Base-by-base conservation (phyloP, 805 yeast genomes). In the Schwanniomyces polymorphus region DNA sequence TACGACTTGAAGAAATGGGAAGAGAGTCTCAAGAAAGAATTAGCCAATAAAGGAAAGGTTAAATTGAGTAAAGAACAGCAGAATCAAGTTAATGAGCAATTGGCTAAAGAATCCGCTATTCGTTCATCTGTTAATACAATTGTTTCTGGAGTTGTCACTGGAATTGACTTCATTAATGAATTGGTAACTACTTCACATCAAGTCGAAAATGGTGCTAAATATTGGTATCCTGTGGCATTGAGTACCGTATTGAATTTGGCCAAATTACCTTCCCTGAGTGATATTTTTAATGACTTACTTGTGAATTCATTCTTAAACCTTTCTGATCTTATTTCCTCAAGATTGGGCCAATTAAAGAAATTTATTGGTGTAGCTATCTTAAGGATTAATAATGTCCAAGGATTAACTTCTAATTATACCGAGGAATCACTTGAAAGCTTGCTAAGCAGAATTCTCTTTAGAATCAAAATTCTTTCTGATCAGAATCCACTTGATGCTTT, bases 1-100 rank as follows among this genome's bases (percentile, higher is more conserved):
- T 89, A 89, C 57, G 96, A 86, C 57, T 86, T 91, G 2, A 70
- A 80, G 49, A 83, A 88, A 63, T 92, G 98, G 98, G 99, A 94
- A 61, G 91, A 85, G 55, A 79, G 80, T 43, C 78, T 94, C 27
- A 81, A 92, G 57, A 82, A 82, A 52, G 92, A 90, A 58, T 73
- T 91, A 31, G 84, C 86, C 1, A 74, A 75, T 44, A 83, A 83
- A 61, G 75, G 78, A 51, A 55, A 60, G n/a, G 59, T 59, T 8
- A 87, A 86, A 58, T 70, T 85, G 35, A 77, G 95, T 2, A 85
- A 82, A 53, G 97, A 91, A 59, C 96, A 94, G 49, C 87, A 82
- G 51, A 70, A 59, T 0, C 61, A 79, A 44, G 84, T 88, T 1
- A 78, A 78, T 39, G 81, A 78, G 40, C 92, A 89, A 58, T 54